Conservation (phyloP, 441 rosid genomes). For the Erodium texanum region DNA sequence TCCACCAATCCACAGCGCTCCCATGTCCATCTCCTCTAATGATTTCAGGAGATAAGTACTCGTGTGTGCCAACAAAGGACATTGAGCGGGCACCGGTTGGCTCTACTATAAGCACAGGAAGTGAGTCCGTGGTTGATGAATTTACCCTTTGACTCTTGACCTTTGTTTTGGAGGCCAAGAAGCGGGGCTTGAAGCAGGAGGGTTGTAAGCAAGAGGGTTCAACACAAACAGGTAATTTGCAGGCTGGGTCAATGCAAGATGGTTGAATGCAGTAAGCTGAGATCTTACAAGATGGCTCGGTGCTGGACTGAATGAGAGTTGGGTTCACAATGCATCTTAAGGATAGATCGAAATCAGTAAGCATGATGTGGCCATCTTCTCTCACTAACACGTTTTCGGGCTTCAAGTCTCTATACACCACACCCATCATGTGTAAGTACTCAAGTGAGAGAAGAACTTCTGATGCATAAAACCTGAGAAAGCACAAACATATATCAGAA, state of each 20-base stretch:
- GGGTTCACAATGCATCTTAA: slow-evolving; percentile 82
- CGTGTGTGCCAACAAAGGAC: slow-evolving; percentile 98
- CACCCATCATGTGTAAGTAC: slow-evolving; percentile 97
- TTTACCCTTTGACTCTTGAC: slow-evolving; percentile 46
- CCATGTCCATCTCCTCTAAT: slow-evolving; percentile 99
- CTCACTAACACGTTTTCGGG: slow-evolving; percentile 95
- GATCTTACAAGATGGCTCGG: slow-evolving; percentile 47
- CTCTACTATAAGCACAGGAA: slow-evolving; percentile 87
- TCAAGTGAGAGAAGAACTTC: slow-evolving; percentile 87
- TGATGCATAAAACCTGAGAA: slow-evolving; percentile 76
- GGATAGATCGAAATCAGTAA: slow-evolving; percentile 93
- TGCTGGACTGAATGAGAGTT: slow-evolving; percentile 60
- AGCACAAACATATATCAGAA: slow-evolving; percentile 76
- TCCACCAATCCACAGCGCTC: slow-evolving; percentile 98
- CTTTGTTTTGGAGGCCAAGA: slow-evolving; percentile 68
- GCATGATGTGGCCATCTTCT: slow-evolving; percentile 98
- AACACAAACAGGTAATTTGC: slow-evolving; percentile 70
- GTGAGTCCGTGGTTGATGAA: slow-evolving; percentile 43
- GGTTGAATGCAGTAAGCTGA: slow-evolving; percentile 67
- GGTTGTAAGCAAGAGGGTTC: slow-evolving; percentile 79
- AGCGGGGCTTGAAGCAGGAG: slow-evolving; percentile 80
- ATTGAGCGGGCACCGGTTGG: slow-evolving; percentile 91
- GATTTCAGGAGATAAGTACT: slow-evolving; percentile 57
- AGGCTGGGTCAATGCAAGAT: slow-evolving; percentile 68
- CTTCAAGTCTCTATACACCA: slow-evolving; percentile 20